Evolutionary conservation across 2,329 filamentous ascomycete species (phyloP).

Genomic region (Teratosphaeria zuluensis): DNA sequence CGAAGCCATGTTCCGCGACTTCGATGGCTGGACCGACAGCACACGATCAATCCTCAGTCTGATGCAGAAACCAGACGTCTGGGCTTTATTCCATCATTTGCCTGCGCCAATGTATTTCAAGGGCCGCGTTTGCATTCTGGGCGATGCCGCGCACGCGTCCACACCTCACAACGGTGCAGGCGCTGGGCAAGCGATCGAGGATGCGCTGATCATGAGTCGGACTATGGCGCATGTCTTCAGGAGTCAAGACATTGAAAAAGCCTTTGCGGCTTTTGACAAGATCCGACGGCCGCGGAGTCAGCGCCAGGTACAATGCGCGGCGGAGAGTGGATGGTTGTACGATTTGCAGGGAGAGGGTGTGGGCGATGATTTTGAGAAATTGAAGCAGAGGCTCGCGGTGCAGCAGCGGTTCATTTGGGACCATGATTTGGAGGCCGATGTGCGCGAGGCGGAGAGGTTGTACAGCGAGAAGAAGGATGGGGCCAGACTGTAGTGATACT

Average conservation of each 20-base stretch:
- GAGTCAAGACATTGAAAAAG: constrained; percentile 19
- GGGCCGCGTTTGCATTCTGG: constrained; percentile 35
- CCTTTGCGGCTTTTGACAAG: constrained; percentile 30
- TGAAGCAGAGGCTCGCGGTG: constrained; percentile 20
- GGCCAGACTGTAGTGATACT: not conserved
- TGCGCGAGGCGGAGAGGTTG: constrained; percentile 18
- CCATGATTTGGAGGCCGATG: constrained; percentile 25
- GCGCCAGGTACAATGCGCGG: constrained; percentile 30
- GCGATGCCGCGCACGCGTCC: constrained; percentile 49
- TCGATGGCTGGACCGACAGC: constrained; percentile 32
- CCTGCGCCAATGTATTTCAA: constrained; percentile 32
- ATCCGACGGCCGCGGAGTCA: constrained; percentile 31
- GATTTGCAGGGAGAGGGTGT: constrained; percentile 27
- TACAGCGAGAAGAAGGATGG: constrained; percentile 3
- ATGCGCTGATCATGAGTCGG: constrained; percentile 37
- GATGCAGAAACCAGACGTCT: constrained; percentile 40
- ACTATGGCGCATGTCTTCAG: constrained; percentile 24
- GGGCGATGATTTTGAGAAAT: constrained; percentile 26
- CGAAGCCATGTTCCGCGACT: constrained; percentile 33
- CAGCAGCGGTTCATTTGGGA: constrained; percentile 35
- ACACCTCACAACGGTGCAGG: constrained; percentile 48
- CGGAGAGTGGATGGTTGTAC: constrained; percentile 31
- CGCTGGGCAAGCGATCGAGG: constrained; percentile 48
- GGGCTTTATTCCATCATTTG: constrained; percentile 40
- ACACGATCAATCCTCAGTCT: constrained; percentile 31